Percentiles rank a stretch among this genome's conserved stretches.
phyloP scores from a whole-genome alignment of 1,284 basidiomycete genomes.

The Flammula alnicola region DNA sequence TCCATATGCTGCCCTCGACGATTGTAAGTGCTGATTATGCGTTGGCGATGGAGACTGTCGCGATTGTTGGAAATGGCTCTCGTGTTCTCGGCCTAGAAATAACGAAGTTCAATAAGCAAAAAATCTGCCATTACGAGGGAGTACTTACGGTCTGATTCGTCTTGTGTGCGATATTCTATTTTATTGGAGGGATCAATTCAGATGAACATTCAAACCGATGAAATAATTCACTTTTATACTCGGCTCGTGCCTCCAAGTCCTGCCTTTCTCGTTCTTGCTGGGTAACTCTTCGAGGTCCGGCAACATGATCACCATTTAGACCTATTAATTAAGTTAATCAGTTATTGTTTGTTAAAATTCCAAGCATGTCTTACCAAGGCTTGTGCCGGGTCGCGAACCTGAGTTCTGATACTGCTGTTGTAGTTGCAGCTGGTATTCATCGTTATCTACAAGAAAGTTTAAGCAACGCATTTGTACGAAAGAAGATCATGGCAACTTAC shows the following conservation, averaged over 20 bases:
- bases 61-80: conserved; percentile 29
- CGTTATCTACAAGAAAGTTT: conserved; percentile 31
- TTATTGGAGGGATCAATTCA: conserved; percentile 12
- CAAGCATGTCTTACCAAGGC: conserved; percentile 40
- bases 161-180: conserved; percentile 45
- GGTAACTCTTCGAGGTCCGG: conserved; percentile 53
- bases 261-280: conserved; percentile 56
- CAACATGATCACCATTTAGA: conserved; percentile 28
- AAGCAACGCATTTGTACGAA: conserved; percentile 6
- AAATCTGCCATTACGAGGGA: too few species aligned
- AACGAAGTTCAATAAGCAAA: too few species aligned
- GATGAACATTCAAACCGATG: conserved; percentile 1
- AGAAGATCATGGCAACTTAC: conserved; percentile 31
- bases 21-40: conserved; percentile 37
- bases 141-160: too few species aligned
- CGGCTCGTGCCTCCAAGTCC: conserved; percentile 40
- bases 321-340: conserved; percentile 22
- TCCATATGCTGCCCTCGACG: conserved; percentile 33
- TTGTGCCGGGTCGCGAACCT: conserved; percentile 56
- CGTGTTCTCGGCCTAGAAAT: too few species aligned
- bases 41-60: conserved; percentile 63
- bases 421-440: conserved; percentile 37
- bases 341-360: not conserved
- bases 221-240: conserved; percentile 37
- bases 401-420: conserved; percentile 39